phyloP scores from a whole-genome alignment of 208 protist genomes.

The Leishmania tarentolae region DNA sequence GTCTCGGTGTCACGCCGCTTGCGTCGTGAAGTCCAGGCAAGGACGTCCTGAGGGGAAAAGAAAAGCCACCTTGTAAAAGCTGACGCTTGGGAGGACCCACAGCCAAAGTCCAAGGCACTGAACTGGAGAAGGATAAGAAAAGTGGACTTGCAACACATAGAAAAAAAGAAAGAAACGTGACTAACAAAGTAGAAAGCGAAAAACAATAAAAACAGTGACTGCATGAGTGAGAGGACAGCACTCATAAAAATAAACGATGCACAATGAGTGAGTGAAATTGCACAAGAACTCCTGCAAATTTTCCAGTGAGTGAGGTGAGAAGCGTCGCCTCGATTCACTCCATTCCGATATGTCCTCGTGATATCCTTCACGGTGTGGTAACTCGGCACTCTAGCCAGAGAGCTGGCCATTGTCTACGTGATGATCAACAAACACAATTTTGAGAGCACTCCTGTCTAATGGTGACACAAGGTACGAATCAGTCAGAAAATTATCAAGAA shows the following conservation, averaged over 20 bases:
- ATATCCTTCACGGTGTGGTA: conserved; percentile 10
- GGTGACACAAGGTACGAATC: neutral
- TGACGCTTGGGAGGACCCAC: neutral
- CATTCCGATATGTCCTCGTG: conserved; percentile 8
- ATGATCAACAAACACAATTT: conserved; percentile 28
- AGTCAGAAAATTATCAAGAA: neutral
- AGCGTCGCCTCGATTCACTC: conserved; percentile 12
- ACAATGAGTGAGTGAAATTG: neutral
- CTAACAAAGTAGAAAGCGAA: neutral
- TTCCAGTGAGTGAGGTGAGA: conserved; percentile 12
- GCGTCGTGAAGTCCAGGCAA: too few species aligned
- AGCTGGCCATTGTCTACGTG: conserved; percentile 22
- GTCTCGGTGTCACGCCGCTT: neutral
- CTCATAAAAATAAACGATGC: neutral
- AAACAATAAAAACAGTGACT: neutral
- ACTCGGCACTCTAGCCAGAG: conserved; percentile 10
- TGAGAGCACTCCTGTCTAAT: conserved; percentile 4
- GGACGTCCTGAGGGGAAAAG: neutral
- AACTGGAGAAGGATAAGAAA: neutral
- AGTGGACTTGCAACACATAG: neutral
- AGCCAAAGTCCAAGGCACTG: neutral
- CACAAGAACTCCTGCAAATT: neutral
- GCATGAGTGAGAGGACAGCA: neutral
- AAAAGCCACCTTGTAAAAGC: neutral
- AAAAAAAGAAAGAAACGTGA: neutral